A percentile compares a stretch with the other conserved stretches of the same genome.
phyloP scores from a whole-genome alignment of 768 basidiomycete species.

The Sistotremastrum suecicum region DNA sequence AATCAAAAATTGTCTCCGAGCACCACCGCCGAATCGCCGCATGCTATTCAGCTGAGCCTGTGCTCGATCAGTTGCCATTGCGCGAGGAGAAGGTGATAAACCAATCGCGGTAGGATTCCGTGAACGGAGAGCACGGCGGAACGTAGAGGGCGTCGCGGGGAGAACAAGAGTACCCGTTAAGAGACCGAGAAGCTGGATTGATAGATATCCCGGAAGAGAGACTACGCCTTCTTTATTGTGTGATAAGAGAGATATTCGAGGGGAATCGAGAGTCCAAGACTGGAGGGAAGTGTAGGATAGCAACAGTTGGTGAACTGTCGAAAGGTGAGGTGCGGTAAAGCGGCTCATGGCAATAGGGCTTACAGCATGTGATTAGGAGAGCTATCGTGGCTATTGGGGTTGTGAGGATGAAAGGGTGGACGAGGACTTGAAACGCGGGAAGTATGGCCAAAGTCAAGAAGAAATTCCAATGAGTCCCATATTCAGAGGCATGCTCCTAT shows the following conservation, averaged over 20 bases:
- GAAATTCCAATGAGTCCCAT: constrained; percentile 97
- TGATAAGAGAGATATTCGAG: constrained; percentile 48
- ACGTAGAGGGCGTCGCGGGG: constrained; percentile 64
- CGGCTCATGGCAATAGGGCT: constrained; percentile 8
- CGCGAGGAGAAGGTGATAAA: too few relatives aligned
- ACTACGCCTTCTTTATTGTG: constrained; percentile 89
- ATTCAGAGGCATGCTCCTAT: constrained; percentile 91
- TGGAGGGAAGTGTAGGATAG: constrained; percentile 45
- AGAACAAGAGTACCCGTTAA: constrained; percentile 70
- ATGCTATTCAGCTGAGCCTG: not conserved
- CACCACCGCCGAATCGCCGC: constrained; percentile 21
- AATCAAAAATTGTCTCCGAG: constrained; percentile 6
- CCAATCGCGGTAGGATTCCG: too few relatives aligned
- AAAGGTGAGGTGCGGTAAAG: not conserved
- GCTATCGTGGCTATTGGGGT: constrained; percentile 52
- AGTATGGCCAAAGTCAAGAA: constrained; percentile 84
- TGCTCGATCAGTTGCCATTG: too few relatives aligned
- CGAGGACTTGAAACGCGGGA: constrained; percentile 52
- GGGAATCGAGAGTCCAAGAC: constrained; percentile 47
- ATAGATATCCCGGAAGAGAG: constrained; percentile 74
- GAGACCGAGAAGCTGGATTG: constrained; percentile 79
- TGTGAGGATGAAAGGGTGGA: constrained; percentile 50
- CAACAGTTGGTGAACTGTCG: constrained; percentile 56
- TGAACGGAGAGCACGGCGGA: constrained; percentile 24
- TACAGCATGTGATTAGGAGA: constrained; percentile 43